phyloP scores from a whole-genome alignment of 2,329 filamentous ascomycete genomes.

The Plenodomus tracheiphilus region DNA sequence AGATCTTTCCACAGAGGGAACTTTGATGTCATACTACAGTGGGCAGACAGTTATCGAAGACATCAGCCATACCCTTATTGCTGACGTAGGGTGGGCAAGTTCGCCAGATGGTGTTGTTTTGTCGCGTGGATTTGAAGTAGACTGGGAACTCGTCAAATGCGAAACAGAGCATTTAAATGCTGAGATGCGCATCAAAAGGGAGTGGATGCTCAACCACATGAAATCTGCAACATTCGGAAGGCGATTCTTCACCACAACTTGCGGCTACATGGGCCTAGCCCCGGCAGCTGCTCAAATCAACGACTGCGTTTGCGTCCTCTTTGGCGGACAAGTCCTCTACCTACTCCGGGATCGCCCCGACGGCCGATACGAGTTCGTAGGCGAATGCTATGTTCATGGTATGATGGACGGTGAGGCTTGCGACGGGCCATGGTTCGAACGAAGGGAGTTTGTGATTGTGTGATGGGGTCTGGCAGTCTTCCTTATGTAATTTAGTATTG shows the following conservation, averaged over 20 bases:
- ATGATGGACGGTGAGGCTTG: conserved; percentile 6
- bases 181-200: background rate
- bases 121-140: too few species aligned
- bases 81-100: too few species aligned
- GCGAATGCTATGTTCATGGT: conserved; percentile 10
- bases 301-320: conserved; percentile 2
- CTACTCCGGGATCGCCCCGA: background rate
- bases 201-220: conserved; percentile 3
- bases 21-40: too few species aligned
- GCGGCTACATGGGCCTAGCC: conserved; percentile 5
- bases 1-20: too few species aligned
- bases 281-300: conserved; percentile 1
- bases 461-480: too few species aligned
- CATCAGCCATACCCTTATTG: too few species aligned
- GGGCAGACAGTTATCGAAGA: too few species aligned
- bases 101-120: too few species aligned
- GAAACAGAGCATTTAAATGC: background rate
- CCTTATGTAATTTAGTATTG: too few species aligned
- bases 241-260: conserved; percentile 3
- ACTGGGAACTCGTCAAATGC: background rate
- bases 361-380: background rate
- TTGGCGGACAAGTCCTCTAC: conserved; percentile 4
- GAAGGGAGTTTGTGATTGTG: too few species aligned
- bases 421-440: too few species aligned
- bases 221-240: conserved; percentile 2